phyloP scores from a whole-genome alignment of 1,284 basidiomycete genomes.

The Stygiomarasmius scandens region DNA sequence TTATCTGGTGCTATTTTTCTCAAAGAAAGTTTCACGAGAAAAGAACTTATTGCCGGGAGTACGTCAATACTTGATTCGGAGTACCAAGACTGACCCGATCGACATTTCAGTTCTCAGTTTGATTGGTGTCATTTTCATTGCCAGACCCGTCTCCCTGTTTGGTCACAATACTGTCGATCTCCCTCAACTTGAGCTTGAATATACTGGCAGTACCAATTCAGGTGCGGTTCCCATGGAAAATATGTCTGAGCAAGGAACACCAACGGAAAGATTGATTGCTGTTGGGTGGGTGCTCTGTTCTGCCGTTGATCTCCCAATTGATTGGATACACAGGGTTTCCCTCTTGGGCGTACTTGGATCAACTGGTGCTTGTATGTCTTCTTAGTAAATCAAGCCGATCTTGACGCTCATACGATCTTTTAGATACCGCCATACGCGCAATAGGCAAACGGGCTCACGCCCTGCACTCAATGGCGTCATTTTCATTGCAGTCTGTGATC shows the following conservation, averaged over 20 bases:
- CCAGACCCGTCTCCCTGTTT: constrained; percentile 53
- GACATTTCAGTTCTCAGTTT: constrained; percentile 48
- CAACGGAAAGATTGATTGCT: constrained; percentile 50
- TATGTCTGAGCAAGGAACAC: constrained; percentile 32
- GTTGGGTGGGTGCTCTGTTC: constrained; percentile 44
- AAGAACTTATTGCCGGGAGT: constrained; percentile 68
- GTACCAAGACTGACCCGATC: constrained; percentile 24
- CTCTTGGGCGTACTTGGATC: constrained; percentile 63
- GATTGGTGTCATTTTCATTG: constrained; percentile 65
- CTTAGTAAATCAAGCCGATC: background rate
- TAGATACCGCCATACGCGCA: constrained; percentile 68
- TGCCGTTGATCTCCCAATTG: background rate
- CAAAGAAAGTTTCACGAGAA: constrained; percentile 60
- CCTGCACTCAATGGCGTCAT: constrained; percentile 72
- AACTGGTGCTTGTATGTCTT: constrained; percentile 63
- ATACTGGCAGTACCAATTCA: constrained; percentile 12
- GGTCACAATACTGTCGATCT: constrained; percentile 25
- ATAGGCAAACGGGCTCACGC: constrained; percentile 77
- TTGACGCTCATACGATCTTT: constrained; percentile 3
- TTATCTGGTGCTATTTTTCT: constrained; percentile 72
- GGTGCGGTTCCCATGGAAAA: constrained; percentile 7
- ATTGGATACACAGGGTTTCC: constrained; percentile 41
- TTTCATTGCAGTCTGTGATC: constrained; percentile 65
- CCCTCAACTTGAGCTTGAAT: constrained; percentile 10
- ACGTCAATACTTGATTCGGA: constrained; percentile 25